Base-by-base conservation (phyloP, 768 basidiomycete species). In the Lactarius sanguifluus region DNA sequence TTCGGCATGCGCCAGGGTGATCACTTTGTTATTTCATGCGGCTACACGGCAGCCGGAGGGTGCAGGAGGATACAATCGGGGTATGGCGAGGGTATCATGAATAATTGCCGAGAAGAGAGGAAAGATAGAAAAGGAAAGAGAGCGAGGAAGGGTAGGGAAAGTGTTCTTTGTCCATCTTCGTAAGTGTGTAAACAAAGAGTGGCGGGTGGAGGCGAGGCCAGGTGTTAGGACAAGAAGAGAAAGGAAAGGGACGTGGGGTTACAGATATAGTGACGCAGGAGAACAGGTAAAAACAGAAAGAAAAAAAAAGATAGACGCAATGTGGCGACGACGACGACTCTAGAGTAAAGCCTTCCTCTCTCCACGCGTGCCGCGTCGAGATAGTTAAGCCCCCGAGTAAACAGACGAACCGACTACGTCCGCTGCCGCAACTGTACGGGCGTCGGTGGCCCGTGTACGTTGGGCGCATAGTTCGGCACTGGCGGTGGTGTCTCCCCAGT, bases 61-160 rank as follows among this genome's bases (percentile, higher is more conserved):
- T 59, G 64, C 52, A 34, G 45, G 60, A 8, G 60, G 65, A 66
- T 69, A 69, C 68, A 67, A 63, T 57, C 41, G 61, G 65, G 50
- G 50, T 30, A 63, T 67, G 65, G 69, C 57, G 67, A 69, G 69
- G 69, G 69, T 70, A 70, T 70, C 64, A 55, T 70, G 40, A 61
- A 65, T 65, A 65, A 69, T 70, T 70, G 68, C 68, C 68, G 62
- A 64, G 59, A 57, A 36, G 30, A 18, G 50, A 52, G 50, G 25
- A 25, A 52, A 52, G 25, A 52, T 25, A 50, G 54, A 30, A n/a
- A 30, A 28, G 34, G 38, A 4, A 2, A 50, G 13, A 61, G 41
- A 18, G 20, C 40, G 38, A 23, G 13, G 18, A 12, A 62, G 25
- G 16, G 38, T 34, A 38, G 20, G 32, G 61, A 58, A 59, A 58